phyloP scores from a whole-genome alignment of 1,284 basidiomycete species.

The Mycosarcoma mackinlayi region DNA sequence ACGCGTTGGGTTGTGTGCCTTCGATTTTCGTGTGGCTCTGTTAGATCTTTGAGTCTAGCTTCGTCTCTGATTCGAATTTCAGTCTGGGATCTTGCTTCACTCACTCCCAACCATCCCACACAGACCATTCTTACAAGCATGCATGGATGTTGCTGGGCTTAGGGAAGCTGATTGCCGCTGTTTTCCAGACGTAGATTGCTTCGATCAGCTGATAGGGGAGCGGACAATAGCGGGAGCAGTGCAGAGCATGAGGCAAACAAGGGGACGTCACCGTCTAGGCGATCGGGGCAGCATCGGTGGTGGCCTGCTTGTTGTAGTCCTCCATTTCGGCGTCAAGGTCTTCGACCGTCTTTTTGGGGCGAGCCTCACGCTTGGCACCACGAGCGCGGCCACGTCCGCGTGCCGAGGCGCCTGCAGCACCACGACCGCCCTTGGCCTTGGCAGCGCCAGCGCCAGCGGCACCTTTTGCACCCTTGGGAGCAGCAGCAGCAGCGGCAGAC shows the following conservation, averaged over 20 bases:
- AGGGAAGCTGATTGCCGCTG: too few species aligned
- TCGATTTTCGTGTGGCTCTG: background rate
- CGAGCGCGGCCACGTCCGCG: slow-evolving; percentile 73
- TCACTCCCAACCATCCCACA: too few species aligned
- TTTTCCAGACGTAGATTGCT: too few species aligned
- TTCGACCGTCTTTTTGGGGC: slow-evolving; percentile 72
- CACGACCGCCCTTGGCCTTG: slow-evolving; percentile 36
- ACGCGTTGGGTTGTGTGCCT: slow-evolving; percentile 5
- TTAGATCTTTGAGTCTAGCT: slow-evolving; percentile 1
- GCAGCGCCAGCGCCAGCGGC: slow-evolving; percentile 31
- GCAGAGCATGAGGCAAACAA: too few species aligned
- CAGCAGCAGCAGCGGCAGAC: slow-evolving; percentile 53
- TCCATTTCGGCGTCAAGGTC: slow-evolving; percentile 76
- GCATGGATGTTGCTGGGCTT: too few species aligned
- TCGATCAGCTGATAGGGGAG: too few species aligned
- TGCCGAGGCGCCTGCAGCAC: slow-evolving; percentile 33
- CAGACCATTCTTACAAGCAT: too few species aligned
- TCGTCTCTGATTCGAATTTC: too few species aligned
- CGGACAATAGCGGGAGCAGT: too few species aligned
- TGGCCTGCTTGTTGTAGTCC: slow-evolving; percentile 62
- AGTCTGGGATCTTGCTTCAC: too few species aligned
- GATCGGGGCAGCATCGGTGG: slow-evolving; percentile 40
- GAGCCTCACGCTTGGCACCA: slow-evolving; percentile 63
- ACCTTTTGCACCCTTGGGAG: slow-evolving; percentile 39
- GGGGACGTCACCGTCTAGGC: slow-evolving; percentile 26